Conservation (phyloP, 2,329 filamentous ascomycete genomes). For the Fusarium stilboides region DNA sequence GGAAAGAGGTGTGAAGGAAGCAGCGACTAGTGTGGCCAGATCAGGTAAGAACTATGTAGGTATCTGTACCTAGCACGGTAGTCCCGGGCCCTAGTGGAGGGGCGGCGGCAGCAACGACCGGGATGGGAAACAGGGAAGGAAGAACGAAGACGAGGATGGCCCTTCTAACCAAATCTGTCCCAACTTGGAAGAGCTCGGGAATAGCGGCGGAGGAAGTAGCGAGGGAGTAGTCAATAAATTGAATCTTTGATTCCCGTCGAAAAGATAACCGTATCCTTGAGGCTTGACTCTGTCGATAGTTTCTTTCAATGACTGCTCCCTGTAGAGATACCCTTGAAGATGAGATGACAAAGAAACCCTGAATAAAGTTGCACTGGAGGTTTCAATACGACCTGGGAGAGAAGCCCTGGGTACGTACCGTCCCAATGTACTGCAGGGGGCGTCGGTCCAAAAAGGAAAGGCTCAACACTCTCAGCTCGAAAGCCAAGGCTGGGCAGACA, state of each 20-base stretch:
- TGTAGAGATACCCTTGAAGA: conserved; percentile 13
- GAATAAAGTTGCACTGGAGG: conserved; percentile 33
- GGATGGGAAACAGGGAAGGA: conserved; percentile 44
- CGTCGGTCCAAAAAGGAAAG: conserved; percentile 30
- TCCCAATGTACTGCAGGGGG: conserved; percentile 27
- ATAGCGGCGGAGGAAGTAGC: conserved; percentile 30
- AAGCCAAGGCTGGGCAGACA: conserved; percentile 41
- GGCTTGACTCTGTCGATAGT: background rate
- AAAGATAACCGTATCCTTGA: background rate
- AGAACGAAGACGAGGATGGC: conserved; percentile 38
- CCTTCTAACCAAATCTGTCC: conserved; percentile 28
- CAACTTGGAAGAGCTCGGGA: conserved; percentile 30
- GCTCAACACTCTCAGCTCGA: conserved; percentile 29
- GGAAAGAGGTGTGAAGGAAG: conserved; percentile 35
- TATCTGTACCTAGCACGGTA: conserved; percentile 47
- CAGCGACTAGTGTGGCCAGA: conserved; percentile 36
- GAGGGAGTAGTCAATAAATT: conserved; percentile 18
- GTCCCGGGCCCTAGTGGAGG: conserved; percentile 42
- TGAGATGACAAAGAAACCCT: conserved; percentile 3
- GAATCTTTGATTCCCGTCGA: conserved; percentile 14
- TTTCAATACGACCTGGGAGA: conserved; percentile 27
- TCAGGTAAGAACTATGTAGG: conserved; percentile 45
- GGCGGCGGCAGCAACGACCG: conserved; percentile 45
- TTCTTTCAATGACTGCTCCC: conserved; percentile 18
- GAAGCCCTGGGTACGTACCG: conserved; percentile 34